phyloP scores from a whole-genome alignment of 495 filamentous ascomycete genomes.

The Podospora anserina region DNA sequence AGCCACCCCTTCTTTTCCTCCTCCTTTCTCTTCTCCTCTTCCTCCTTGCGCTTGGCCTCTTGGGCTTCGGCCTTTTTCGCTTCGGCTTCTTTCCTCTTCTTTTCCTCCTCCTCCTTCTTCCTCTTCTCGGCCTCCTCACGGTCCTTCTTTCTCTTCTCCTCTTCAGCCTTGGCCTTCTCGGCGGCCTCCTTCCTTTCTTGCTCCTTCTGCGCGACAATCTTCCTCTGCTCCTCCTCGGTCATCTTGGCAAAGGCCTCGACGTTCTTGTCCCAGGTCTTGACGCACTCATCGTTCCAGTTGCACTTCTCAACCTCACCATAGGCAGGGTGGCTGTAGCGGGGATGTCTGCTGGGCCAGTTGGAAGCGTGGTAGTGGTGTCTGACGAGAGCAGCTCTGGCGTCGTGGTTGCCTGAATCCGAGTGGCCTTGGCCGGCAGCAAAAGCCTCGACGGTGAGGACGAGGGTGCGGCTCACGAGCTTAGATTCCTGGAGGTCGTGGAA shows the following conservation, averaged over 20 bases:
- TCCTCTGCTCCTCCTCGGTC: constrained; percentile 46
- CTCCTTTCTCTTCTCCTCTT: constrained; percentile 14
- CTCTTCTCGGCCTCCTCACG: constrained; percentile 22
- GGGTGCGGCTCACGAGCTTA: constrained; percentile 52
- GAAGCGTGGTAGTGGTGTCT: constrained; percentile 65
- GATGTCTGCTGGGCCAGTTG: constrained; percentile 58
- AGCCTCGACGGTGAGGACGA: constrained; percentile 61
- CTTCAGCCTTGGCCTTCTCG: constrained; percentile 26
- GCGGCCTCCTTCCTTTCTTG: constrained; percentile 27
- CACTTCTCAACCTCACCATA: constrained; percentile 63
- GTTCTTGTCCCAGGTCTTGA: constrained; percentile 55
- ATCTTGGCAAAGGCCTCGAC: constrained; percentile 48
- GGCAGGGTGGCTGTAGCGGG: constrained; percentile 57
- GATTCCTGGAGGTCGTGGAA: constrained; percentile 60
- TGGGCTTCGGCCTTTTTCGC: constrained; percentile 21
- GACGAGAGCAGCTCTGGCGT: constrained; percentile 54
- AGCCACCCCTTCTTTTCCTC: constrained; percentile 20
- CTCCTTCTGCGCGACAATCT: constrained; percentile 45
- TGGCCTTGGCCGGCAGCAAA: constrained; percentile 64
- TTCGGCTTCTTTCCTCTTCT: constrained; percentile 20
- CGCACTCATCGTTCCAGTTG: constrained; percentile 61
- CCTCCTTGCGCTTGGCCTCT: constrained; percentile 19
- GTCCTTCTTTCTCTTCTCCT: constrained; percentile 32
- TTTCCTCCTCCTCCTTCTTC: constrained; percentile 22
- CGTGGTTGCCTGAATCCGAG: constrained; percentile 61